Base-by-base conservation (phyloP, 169 alveolate genomes). In the Plasmodium vinckei region DNA sequence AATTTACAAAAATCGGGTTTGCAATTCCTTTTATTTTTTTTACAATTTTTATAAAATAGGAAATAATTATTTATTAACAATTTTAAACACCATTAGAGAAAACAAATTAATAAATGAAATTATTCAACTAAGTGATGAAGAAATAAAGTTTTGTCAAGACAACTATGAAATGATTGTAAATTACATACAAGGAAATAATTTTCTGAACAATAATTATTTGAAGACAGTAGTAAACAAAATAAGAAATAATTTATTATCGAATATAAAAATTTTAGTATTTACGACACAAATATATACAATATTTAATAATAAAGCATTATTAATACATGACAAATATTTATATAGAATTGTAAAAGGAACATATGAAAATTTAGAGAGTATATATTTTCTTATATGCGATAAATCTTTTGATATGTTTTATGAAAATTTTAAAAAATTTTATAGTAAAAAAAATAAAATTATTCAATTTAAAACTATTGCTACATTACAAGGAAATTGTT, bases 221-320 rank as follows among this genome's bases (percentile, higher is more conserved):
- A n/a, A 7, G 0, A 25, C 19, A 47, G 0, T 82, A 46, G n/a
- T 39, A 33, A 47, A 10, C 1, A 59, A 73, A 70, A 47, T 61
- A 25, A 70, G 23, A 63, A 33, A 70, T 17, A 44, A 44, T 64
- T 17, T 86, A 46, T 42, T 19, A 47, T 15, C n/a, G 9, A 68
- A 59, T 4, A 5, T 86, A 25, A 86, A 86, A 49, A 63, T 86
- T 2, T 67, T 86, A 23, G 87, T 86, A 44, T 71, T 86, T 42
- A 86, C 91, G 10, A 86, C 91, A n/a, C 86, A 86, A 70, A 86
- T 86, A 47, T 59, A 86, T 15, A 86, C 91, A 15, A 86, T 86
- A 2, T 86, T 86, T 70, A 86, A 86, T 25, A 86, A 86, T 19
- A 86, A 86, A 54, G 23, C 87, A 15, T 70, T 86, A 19, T 19